These are phyloP conservation scores for Dalbergia oliveri DNA, from an alignment of 306 rosid genomes.

Conservation along the genomic window DNA sequence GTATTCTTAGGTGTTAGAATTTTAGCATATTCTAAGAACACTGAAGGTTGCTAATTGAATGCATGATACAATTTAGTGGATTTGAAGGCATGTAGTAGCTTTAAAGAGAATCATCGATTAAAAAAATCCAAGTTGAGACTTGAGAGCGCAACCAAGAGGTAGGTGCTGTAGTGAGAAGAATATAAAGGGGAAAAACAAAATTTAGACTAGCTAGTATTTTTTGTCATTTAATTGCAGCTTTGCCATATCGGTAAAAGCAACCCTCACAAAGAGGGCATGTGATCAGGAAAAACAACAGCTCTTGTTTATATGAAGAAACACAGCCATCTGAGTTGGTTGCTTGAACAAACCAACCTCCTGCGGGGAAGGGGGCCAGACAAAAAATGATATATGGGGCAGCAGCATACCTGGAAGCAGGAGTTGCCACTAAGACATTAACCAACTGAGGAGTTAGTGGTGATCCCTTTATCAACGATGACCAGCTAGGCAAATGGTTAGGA, in stretches of 20 bases:
- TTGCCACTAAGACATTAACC: slow-evolving; percentile 81
- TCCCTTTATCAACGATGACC: slow-evolving; percentile 95
- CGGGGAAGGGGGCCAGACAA: neutral
- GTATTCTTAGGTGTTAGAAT: neutral
- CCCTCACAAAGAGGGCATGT: slow-evolving; percentile 26
- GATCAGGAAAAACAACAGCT: slow-evolving; percentile 1
- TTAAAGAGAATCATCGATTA: neutral
- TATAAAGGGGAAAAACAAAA: slow-evolving; percentile 31
- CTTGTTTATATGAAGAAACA: slow-evolving; percentile 7
- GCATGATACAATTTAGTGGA: slow-evolving; percentile 17
- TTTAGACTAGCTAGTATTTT: slow-evolving; percentile 11
- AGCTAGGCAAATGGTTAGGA: slow-evolving; percentile 73
- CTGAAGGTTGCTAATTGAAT: neutral
- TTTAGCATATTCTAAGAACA: neutral
- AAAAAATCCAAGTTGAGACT: neutral
- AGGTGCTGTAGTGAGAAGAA: slow-evolving; percentile 26
- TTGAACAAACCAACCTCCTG: neutral
- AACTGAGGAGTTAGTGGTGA: slow-evolving; percentile 69
- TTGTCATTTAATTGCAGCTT: neutral
- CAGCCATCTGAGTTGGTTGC: neutral
- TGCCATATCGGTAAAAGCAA: slow-evolving; percentile 31
- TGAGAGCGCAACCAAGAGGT: neutral
- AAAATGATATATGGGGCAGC: slow-evolving; percentile 31
- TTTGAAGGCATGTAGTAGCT: slow-evolving; percentile 1
- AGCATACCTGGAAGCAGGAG: slow-evolving; percentile 97